Percentiles rank a stretch among this genome's conserved stretches.
Evolutionary conservation across 805 yeast species (phyloP).

Genomic region (Hanseniaspora lachancei): DNA sequence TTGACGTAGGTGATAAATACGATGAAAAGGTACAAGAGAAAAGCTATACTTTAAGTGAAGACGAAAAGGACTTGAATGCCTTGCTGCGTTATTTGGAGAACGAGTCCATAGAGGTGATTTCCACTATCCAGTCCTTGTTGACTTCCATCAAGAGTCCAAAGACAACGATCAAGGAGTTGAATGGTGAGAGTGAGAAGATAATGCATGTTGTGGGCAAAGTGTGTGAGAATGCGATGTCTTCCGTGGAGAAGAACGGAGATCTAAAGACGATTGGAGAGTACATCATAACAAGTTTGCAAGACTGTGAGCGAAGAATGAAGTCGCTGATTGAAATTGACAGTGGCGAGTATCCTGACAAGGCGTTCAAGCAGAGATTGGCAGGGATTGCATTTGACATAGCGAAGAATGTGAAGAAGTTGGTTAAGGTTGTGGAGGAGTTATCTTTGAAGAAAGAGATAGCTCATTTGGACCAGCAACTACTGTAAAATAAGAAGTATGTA

Average conservation of each 20-base stretch:
- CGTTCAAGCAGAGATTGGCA: slow-evolving; percentile 84
- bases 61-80: slow-evolving; percentile 78
- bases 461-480: slow-evolving; percentile 54
- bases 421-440: slow-evolving; percentile 91
- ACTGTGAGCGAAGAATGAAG: slow-evolving; percentile 75
- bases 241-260: slow-evolving; percentile 73
- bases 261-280: slow-evolving; percentile 83
- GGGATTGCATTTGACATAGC: slow-evolving; percentile 95
- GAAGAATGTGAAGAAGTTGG: slow-evolving; percentile 88
- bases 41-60: slow-evolving; percentile 66
- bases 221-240: slow-evolving; percentile 76
- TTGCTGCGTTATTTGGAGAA: slow-evolving; percentile 77
- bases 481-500: not conserved
- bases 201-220: slow-evolving; percentile 67
- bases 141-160: slow-evolving; percentile 65
- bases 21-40: slow-evolving; percentile 81
- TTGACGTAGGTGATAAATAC: slow-evolving; percentile 29
- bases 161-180: slow-evolving; percentile 60
- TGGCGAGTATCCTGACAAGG: slow-evolving; percentile 66
- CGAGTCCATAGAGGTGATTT: slow-evolving; percentile 82
- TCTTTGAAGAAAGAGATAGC: slow-evolving; percentile 77
- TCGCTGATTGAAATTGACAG: slow-evolving; percentile 33
- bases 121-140: slow-evolving; percentile 73
- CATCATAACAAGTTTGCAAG: slow-evolving; percentile 76
- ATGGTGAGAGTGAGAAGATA: slow-evolving; percentile 63